Evolutionary conservation across 345 rosid species (phyloP), one percentile per base, ranked within the genome.

Genomic region (Ceriops zippeliana): DNA sequence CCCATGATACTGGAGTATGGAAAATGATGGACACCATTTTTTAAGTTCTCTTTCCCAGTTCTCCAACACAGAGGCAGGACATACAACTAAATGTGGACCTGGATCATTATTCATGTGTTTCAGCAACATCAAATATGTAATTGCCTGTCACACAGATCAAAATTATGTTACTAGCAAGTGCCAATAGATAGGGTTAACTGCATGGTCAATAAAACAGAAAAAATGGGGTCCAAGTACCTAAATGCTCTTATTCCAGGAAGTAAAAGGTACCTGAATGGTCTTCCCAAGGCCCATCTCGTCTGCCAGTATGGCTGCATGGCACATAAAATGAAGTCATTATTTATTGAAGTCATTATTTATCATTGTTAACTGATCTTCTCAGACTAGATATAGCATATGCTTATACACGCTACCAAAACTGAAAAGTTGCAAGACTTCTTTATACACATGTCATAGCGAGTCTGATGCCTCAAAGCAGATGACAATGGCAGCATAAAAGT

Each of bases 211-310:
- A 47, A 24, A 56, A 67, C 31, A 22, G 61, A 54, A 22, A 62
- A 63, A 26, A 58, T 69, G 56, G 32, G 58, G 75, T 49, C 27
- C 17, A 15, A 13, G 42, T 71, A 91, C 98, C 98, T 91, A 96
- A 78, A 95, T 85, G 67, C 98, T 95, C 87, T 90, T 95, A 42
- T 19, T 42, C 66, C 9, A 56, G 30, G 59, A 21, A 24, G 22
- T 10, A 8, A 8, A 61, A 67, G 30, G 42, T 72, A 95, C 99
- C 99, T 95, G 98, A 78, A 95, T 85, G 67, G 99, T 95, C 87
- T 92, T 95, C 70, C 99, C 97, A 51, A 95, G 96, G 77, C 99
- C 97, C 99, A 89, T 95, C 87, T 95, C 98, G 79, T 92, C 98
- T 8, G 97, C 98, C 80, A 92, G 81, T 84, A 91, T 87, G 76